These are phyloP conservation scores for Thermomucor indicae-seudaticae DNA, from an alignment of 371 early-diverging fungal species.

Conservation along the genomic window DNA sequence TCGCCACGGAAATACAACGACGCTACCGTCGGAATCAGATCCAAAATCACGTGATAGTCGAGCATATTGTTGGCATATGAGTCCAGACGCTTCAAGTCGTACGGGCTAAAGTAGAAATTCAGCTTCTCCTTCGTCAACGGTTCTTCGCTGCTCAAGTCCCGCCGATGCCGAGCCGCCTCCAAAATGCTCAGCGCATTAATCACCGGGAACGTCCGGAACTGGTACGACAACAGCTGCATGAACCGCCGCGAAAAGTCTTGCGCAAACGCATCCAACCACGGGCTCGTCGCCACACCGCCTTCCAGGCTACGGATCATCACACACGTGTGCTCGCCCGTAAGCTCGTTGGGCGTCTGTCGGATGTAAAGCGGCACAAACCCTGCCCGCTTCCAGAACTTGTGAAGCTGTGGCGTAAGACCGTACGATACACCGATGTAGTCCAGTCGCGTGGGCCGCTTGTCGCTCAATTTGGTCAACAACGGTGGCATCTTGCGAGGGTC, in stretches of 20 bases:
- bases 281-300: constrained; percentile 48
- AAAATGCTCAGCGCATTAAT: constrained; percentile 80
- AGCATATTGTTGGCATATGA: constrained; percentile 91
- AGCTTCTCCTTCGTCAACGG: constrained; percentile 52
- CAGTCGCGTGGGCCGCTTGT: constrained; percentile 74
- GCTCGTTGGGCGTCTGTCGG: constrained; percentile 94
- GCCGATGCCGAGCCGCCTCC: constrained; percentile 58
- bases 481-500: constrained; percentile 91
- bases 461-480: constrained; percentile 76
- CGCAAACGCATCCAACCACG: constrained; percentile 79
- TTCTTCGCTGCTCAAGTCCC: too few relatives aligned
- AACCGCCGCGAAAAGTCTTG: constrained; percentile 90
- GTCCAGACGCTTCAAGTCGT: constrained; percentile 93
- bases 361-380: constrained; percentile 94
- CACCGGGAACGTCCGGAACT: constrained; percentile 83
- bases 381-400: constrained; percentile 96
- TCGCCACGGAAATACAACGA: constrained; percentile 71
- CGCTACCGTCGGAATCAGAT: constrained; percentile 84
- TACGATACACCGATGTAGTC: constrained; percentile 98
- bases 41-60: constrained; percentile 96
- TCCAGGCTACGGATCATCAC: constrained; percentile 88
- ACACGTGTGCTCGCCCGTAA: constrained; percentile 98
- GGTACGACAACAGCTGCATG: constrained; percentile 80
- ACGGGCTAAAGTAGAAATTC: constrained; percentile 66
- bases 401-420: constrained; percentile 86